phyloP scores from a whole-genome alignment of 805 yeast genomes.

The Hanseniaspora mollemarum region DNA sequence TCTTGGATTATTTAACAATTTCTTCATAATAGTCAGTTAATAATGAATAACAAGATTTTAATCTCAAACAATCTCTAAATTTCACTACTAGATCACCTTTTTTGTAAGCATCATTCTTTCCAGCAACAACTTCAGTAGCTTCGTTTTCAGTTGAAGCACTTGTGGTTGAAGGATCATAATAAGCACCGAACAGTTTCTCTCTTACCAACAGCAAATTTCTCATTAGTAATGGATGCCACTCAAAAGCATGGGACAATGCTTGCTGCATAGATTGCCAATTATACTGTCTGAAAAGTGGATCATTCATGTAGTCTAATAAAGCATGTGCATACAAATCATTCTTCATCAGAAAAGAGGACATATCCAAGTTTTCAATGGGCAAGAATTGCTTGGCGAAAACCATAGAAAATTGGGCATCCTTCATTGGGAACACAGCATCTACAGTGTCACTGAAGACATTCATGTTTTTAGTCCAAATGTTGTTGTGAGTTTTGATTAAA shows the following conservation, averaged over 20 bases:
- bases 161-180: slow-evolving; percentile 36
- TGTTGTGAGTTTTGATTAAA: slow-evolving; percentile 45
- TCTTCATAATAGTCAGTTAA: slow-evolving; percentile 22
- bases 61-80: slow-evolving; percentile 46
- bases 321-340: slow-evolving; percentile 56
- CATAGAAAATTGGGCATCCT: slow-evolving; percentile 9
- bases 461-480: slow-evolving; percentile 60
- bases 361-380: slow-evolving; percentile 12
- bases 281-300: slow-evolving; percentile 58
- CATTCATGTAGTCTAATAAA: slow-evolving; percentile 69
- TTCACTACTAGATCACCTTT: slow-evolving; percentile 59
- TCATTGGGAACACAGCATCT: slow-evolving; percentile 36
- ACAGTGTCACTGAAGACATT: slow-evolving; percentile 50
- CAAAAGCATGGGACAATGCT: slow-evolving; percentile 72
- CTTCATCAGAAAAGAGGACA: slow-evolving; percentile 49
- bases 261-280: slow-evolving; percentile 44
- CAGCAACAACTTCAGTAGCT: not conserved
- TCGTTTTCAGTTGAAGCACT: slow-evolving; percentile 22
- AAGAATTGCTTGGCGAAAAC: slow-evolving; percentile 14
- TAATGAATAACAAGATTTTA: slow-evolving; percentile 42
- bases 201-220: slow-evolving; percentile 65
- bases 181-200: slow-evolving; percentile 43
- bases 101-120: slow-evolving; percentile 39
- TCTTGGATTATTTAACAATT: slow-evolving; percentile 17
- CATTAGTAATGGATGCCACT: slow-evolving; percentile 84